Evolutionary conservation across 148 eudicot genomes (phyloP).

Genomic region (Amaranthus cruentus): DNA sequence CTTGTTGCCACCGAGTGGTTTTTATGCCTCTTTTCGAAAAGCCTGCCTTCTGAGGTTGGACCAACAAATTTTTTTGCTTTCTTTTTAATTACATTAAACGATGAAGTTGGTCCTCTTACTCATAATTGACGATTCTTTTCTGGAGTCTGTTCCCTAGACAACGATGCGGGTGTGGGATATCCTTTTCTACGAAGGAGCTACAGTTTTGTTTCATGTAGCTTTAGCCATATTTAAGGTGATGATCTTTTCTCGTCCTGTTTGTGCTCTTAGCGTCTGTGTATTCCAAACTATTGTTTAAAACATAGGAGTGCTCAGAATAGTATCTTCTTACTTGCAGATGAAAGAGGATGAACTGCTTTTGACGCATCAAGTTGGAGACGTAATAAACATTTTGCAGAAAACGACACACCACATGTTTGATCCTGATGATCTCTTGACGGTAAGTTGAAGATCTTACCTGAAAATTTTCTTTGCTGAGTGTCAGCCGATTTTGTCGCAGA

Average conservation of each 20-base stretch:
- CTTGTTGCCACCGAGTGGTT: conserved; percentile 98
- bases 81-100: neutral
- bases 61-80: neutral
- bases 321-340: conserved; percentile 52
- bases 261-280: neutral
- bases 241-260: conserved; percentile 5
- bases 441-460: conserved; percentile 22
- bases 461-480: neutral
- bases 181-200: conserved; percentile 93
- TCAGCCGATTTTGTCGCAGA: too few relatives aligned
- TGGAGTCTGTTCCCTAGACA: conserved; percentile 47
- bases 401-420: conserved; percentile 92
- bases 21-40: conserved; percentile 91
- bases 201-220: conserved; percentile 78
- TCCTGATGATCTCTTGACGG: conserved; percentile 90
- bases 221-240: conserved; percentile 88
- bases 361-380: conserved; percentile 81
- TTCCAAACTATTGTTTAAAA: neutral
- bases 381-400: conserved; percentile 69
- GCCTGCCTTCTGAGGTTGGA: conserved; percentile 95
- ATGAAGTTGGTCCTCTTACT: neutral
- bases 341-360: conserved; percentile 84
- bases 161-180: conserved; percentile 97
- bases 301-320: neutral
- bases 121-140: neutral